Evolutionary conservation across 805 yeast genomes (phyloP).

Genomic region (Sungouiozyma intestinalis): DNA sequence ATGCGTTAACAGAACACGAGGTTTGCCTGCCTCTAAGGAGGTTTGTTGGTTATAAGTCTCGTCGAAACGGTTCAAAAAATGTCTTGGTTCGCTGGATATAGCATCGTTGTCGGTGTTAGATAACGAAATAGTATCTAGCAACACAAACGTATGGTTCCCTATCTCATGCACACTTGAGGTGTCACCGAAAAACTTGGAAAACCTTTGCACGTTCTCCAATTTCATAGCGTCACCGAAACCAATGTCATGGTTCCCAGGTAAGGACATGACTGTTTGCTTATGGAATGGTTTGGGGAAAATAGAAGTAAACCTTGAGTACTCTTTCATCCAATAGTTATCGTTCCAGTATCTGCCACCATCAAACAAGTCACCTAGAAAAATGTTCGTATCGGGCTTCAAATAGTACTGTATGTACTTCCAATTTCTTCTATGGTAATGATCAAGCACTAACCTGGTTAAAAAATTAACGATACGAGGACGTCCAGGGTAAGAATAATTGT

Average conservation of each 20-base stretch:
- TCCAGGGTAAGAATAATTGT: slow-evolving; percentile 75
- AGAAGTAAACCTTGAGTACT: slow-evolving; percentile 53
- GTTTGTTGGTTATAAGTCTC: slow-evolving; percentile 17
- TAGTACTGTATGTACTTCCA: slow-evolving; percentile 46
- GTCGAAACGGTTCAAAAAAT: slow-evolving; percentile 38
- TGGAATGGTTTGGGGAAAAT: slow-evolving; percentile 53
- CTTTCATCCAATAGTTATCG: slow-evolving; percentile 57
- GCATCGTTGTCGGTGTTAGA: slow-evolving; percentile 44
- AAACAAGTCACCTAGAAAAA: slow-evolving; percentile 84
- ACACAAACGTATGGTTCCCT: slow-evolving; percentile 61
- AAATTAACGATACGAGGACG: slow-evolving; percentile 41
- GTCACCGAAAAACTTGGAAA: slow-evolving; percentile 63
- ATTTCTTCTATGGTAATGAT: slow-evolving; percentile 71
- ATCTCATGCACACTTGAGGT: slow-evolving; percentile 43
- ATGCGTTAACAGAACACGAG: slow-evolving; percentile 69
- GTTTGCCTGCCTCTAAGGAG: slow-evolving; percentile 19
- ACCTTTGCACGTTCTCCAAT: slow-evolving; percentile 47
- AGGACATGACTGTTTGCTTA: slow-evolving; percentile 34
- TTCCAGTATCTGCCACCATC: slow-evolving; percentile 93
- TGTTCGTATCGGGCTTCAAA: slow-evolving; percentile 62
- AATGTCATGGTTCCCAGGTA: slow-evolving; percentile 94
- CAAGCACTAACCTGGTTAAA: slow-evolving; percentile 54
- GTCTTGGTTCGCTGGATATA: slow-evolving; percentile 38
- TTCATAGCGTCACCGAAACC: slow-evolving; percentile 78
- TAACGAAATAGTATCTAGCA: slow-evolving; percentile 76